These are phyloP conservation scores for Penicillium griseofulvum DNA, from an alignment of 2,329 filamentous ascomycete species.

Conservation along the genomic window DNA sequence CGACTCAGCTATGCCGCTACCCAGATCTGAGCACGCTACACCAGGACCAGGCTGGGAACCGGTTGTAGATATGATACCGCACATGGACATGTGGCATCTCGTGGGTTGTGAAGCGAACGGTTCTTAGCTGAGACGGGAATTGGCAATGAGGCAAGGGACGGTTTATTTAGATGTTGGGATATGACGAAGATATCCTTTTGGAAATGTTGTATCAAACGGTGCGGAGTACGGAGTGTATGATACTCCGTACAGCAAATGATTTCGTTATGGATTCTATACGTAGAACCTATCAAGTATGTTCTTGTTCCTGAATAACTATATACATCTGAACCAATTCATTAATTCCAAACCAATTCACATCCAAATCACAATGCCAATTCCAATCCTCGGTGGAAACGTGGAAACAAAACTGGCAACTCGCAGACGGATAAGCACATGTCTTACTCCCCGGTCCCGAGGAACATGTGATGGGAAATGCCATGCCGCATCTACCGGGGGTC, in stretches of 20 bases:
- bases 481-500: background rate
- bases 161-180: background rate
- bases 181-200: background rate
- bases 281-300: background rate
- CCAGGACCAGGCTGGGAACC: background rate
- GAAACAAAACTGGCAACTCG: slow-evolving; percentile 1
- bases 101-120: slow-evolving; percentile 8
- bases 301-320: background rate
- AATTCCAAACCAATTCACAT: background rate
- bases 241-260: too few species aligned
- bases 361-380: background rate
- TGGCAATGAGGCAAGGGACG: background rate
- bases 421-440: slow-evolving; percentile 3
- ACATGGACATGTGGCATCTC: slow-evolving; percentile 3
- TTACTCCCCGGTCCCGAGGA: background rate
- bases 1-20: background rate
- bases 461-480: background rate
- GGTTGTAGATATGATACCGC: slow-evolving; percentile 1
- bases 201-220: background rate
- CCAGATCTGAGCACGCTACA: background rate
- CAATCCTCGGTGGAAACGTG: slow-evolving; percentile 3
- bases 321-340: background rate
- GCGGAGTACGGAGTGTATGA: background rate
- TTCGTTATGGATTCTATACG: background rate
- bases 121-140: slow-evolving; percentile 2